These are phyloP conservation scores for Imleria badia DNA, from an alignment of 768 basidiomycete species.

Conservation along the genomic window DNA sequence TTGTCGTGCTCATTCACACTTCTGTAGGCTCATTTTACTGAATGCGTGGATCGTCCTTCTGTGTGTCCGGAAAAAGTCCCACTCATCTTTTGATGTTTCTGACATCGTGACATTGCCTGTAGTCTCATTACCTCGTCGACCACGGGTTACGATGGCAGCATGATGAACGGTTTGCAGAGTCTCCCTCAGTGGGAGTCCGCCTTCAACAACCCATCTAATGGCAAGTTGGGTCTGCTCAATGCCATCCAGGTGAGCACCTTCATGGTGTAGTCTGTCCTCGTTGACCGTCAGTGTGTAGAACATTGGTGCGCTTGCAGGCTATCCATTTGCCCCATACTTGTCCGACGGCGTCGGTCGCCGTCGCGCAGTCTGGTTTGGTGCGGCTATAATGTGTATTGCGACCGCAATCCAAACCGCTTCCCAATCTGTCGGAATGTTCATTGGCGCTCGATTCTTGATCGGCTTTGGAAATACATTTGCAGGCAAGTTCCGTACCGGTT, in stretches of 20 bases:
- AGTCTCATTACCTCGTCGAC: conserved; percentile 74
- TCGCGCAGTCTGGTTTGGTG: conserved; percentile 63
- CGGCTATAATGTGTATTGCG: conserved; percentile 64
- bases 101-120: neutral
- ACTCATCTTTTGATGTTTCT: neutral
- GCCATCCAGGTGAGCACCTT: conserved; percentile 58
- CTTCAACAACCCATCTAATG: conserved; percentile 56
- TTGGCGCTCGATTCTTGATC: conserved; percentile 75
- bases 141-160: conserved; percentile 73
- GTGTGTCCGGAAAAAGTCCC: conserved; percentile 36
- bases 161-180: conserved; percentile 80
- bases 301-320: conserved; percentile 67
- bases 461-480: conserved; percentile 78
- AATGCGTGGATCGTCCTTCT: conserved; percentile 71
- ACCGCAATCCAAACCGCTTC: conserved; percentile 69
- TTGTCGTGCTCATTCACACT: neutral
- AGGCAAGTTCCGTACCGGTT: conserved; percentile 33
- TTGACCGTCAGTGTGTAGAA: conserved; percentile 41
- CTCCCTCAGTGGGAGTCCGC: conserved; percentile 62
- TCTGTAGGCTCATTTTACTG: conserved; percentile 53
- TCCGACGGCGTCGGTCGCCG: conserved; percentile 73
- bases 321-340: conserved; percentile 69
- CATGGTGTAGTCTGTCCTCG: neutral
- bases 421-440: conserved; percentile 75
- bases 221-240: conserved; percentile 64